Evolutionary conservation across 192 early-diverging fungal genomes (phyloP), one percentile per base, ranked within the genome.

Genomic region (Podila epicladia): DNA sequence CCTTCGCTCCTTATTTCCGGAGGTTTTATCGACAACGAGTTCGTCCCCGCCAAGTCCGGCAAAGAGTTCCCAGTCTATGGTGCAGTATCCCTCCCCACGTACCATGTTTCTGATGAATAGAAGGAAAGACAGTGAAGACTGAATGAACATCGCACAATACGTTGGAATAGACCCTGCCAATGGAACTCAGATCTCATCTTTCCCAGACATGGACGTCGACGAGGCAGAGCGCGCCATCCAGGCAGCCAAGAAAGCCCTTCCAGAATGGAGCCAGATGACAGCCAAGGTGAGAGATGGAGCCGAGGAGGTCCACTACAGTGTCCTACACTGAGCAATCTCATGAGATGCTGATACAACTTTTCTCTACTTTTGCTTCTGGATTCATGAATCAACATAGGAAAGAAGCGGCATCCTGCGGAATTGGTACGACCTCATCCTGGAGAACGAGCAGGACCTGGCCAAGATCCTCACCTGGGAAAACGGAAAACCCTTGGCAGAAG

Each of bases 391-490:
- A 37, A 11, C 64, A 32, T 62, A 88, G 88, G 68, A 89, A 65
- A 84, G 94, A 20, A 83, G 91, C 31, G 79, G 63, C 51, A 63
- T 92, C 4, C 72, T 95, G 73, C 85, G 88, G 57, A 90, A 87
- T 57, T 94, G 90, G 91, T 82, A 85, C 63, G 85, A 91, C 19
- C 82, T 92, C 5, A 88, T 95, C 2, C 58, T 91, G 12, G 90
- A 87, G 31, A 89, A 94, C 67, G 83, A 87, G 62, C 85, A 93
- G 15, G 95, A 96, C 64, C 75, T 96, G 58, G 96, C 91, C 8
- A 89, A 83, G 37, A 92, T 97, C 61, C 80, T 95, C 71, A 95
- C 95, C n/a, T 83, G 91, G 72, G 96, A 97, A 73, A 88, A 92
- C 69, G 96, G 96, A 22, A 97, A 96, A 68, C 62, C 89, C 15